Percentiles rank a stretch among this genome's conserved stretches.
phyloP scores from a whole-genome alignment of 2,329 filamentous ascomycete genomes.

The Fonsecaea nubica region DNA sequence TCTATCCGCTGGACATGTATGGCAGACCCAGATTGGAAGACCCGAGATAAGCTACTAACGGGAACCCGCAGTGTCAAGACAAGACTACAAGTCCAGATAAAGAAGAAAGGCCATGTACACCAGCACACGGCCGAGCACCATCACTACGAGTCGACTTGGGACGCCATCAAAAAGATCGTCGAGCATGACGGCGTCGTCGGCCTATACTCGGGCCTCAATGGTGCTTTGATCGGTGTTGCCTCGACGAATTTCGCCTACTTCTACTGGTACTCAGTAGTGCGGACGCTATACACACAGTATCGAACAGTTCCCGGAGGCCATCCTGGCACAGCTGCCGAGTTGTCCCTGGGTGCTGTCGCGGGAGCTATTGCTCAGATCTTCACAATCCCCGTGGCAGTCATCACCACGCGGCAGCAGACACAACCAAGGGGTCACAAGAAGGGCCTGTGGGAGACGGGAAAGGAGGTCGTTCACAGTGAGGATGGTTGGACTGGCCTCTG shows the following conservation, averaged over 20 bases:
- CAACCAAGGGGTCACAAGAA: constrained; percentile 84
- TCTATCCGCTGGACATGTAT: constrained; percentile 97
- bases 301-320: constrained; percentile 52
- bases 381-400: constrained; percentile 93
- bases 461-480: constrained; percentile 86
- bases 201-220: constrained; percentile 86
- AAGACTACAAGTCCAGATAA: constrained; percentile 91
- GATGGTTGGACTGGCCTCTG: constrained; percentile 89
- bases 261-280: constrained; percentile 95
- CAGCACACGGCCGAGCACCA: constrained; percentile 59
- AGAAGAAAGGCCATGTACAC: constrained; percentile 59
- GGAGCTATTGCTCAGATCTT: constrained; percentile 93
- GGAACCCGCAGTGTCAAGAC: constrained; percentile 80
- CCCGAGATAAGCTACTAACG: constrained; percentile 19
- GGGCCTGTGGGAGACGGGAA: constrained; percentile 83
- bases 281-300: constrained; percentile 73
- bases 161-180: constrained; percentile 85
- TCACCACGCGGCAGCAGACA: constrained; percentile 95
- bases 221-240: constrained; percentile 86
- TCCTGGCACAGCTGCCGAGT: constrained; percentile 80
- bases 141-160: constrained; percentile 86
- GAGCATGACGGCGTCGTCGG: constrained; percentile 79
- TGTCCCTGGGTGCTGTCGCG: constrained; percentile 82
- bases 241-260: constrained; percentile 99
- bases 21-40: constrained; percentile 42